Conservation (phyloP, 495 filamentous ascomycete species). For the Lasiosphaeria miniovina region DNA sequence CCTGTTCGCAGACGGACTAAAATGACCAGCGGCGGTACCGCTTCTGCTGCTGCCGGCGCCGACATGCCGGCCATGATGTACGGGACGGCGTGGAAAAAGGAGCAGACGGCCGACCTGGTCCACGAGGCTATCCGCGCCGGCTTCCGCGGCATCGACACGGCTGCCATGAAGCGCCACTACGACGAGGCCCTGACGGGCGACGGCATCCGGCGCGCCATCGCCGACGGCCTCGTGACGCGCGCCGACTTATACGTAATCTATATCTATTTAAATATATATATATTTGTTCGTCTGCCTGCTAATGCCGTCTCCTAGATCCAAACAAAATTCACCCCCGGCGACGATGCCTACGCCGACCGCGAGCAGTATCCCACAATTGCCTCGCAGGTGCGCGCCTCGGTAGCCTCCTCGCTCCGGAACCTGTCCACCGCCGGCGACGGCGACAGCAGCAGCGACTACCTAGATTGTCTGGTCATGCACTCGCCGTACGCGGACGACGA, state of each 20-base stretch:
- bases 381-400: constrained; percentile 62
- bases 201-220: constrained; percentile 58
- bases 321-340: constrained; percentile 72
- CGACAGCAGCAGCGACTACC: constrained; percentile 44
- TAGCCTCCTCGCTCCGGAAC: constrained; percentile 67
- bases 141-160: constrained; percentile 75
- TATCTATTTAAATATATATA: constrained; percentile 35
- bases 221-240: constrained; percentile 54
- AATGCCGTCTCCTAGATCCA: constrained; percentile 53
- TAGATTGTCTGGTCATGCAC: constrained; percentile 74
- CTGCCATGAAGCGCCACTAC: constrained; percentile 77
- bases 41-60: not conserved
- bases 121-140: constrained; percentile 65
- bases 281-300: not conserved
- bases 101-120: constrained; percentile 62
- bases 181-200: constrained; percentile 68
- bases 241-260: constrained; percentile 52
- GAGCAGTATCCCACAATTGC: constrained; percentile 52
- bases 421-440: constrained; percentile 40
- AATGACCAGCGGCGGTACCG: not conserved
- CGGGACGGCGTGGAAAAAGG: constrained; percentile 88
- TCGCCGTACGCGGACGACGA: constrained; percentile 56
- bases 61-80: constrained; percentile 64
- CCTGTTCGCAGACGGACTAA: not conserved
- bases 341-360: constrained; percentile 55